Conservation (phyloP, 345 rosid species). For the Carallia pectinifolia region DNA sequence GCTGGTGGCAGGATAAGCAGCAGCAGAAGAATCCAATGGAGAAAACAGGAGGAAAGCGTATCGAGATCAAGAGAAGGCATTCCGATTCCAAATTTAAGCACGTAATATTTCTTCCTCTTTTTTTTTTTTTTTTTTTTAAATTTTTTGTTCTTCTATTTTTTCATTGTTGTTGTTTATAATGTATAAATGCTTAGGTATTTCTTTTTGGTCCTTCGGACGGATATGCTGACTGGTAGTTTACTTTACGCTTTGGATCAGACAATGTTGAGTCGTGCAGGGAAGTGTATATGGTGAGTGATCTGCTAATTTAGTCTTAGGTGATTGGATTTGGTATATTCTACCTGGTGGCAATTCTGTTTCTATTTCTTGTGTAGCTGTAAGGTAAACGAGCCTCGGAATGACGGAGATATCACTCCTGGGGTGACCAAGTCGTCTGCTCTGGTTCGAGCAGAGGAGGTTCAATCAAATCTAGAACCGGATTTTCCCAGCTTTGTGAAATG, state of each 20-base stretch:
- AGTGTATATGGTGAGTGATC: conserved; percentile 27
- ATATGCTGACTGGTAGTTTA: neutral
- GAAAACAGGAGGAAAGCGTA: conserved; percentile 11
- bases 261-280: conserved; percentile 33
- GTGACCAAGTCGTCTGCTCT: conserved; percentile 45
- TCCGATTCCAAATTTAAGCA: conserved; percentile 27
- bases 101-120: conserved; percentile 11
- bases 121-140: neutral
- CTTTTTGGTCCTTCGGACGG: neutral
- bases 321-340: neutral
- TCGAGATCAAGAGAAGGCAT: conserved; percentile 21
- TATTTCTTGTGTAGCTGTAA: conserved; percentile 33
- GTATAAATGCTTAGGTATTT: neutral
- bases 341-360: neutral
- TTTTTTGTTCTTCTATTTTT: too few species aligned
- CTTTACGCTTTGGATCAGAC: conserved; percentile 12
- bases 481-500: conserved; percentile 58
- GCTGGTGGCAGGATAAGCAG: conserved; percentile 13
- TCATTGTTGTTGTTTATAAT: neutral
- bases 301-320: neutral
- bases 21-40: conserved; percentile 13
- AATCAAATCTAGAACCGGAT: conserved; percentile 51
- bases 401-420: conserved; percentile 17
- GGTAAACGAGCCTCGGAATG: conserved; percentile 22
- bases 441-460: conserved; percentile 59